These are phyloP conservation scores for Paramarasmius palmivorus DNA, from an alignment of 1,284 basidiomycete species.

Conservation along the genomic window DNA sequence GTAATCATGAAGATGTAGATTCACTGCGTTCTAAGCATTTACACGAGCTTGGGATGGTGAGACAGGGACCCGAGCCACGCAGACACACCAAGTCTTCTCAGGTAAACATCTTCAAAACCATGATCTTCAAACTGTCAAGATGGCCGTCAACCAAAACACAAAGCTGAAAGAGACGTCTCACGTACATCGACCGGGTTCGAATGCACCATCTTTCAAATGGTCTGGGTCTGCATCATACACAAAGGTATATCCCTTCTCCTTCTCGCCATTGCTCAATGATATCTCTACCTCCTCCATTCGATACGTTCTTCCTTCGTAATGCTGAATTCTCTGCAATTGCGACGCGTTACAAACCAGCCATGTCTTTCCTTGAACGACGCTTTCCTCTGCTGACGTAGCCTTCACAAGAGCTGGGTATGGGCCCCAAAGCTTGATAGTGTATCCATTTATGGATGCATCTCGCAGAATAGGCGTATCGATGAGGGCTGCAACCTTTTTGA, in stretches of 20 bases:
- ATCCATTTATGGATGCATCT: not conserved
- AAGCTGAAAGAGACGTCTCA: no score
- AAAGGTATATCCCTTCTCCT: slow-evolving; percentile 1
- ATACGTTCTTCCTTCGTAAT: slow-evolving; percentile 2
- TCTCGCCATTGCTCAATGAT: not conserved
- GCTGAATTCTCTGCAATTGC: not conserved
- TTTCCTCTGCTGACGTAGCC: not conserved
- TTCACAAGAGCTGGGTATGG: slow-evolving; percentile 9
- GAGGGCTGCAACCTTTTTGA: slow-evolving; percentile 4
- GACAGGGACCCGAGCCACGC: no score
- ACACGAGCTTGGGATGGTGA: no score
- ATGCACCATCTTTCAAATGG: slow-evolving; percentile 1
- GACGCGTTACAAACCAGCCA: not conserved
- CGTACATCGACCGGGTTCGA: not conserved
- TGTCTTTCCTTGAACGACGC: not conserved
- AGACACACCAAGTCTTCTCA: no score
- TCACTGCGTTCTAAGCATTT: no score
- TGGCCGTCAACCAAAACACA: no score
- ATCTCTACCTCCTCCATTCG: not conserved
- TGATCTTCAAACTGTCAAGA: no score
- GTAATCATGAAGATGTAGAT: no score
- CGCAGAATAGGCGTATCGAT: not conserved
- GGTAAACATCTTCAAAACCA: no score
- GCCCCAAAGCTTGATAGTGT: slow-evolving; percentile 9
- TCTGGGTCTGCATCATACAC: not conserved